phyloP scores from a whole-genome alignment of 1,139 yeast genomes.

The Yamadazyma conglobata region DNA sequence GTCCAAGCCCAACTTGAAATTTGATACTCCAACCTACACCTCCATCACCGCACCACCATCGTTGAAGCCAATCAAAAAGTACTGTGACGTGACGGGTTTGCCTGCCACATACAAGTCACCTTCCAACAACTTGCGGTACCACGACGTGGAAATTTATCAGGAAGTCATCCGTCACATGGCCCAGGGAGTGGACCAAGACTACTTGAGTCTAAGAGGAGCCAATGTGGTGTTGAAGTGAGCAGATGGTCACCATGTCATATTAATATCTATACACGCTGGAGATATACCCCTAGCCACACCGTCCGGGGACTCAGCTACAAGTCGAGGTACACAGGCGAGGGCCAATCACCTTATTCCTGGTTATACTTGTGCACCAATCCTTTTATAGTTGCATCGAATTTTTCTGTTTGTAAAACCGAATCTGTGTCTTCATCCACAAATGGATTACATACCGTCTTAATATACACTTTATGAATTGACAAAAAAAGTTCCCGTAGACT shows the following conservation, averaged over 20 bases:
- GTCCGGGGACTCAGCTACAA: neutral
- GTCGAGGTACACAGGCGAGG: neutral
- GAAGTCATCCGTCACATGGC: slow-evolving; percentile 75
- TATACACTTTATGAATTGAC: slow-evolving; percentile 46
- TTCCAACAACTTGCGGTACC: slow-evolving; percentile 70
- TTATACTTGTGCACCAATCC: slow-evolving; percentile 34
- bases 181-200: slow-evolving; percentile 92
- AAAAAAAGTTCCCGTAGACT: slow-evolving; percentile 32
- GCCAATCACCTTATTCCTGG: too few relatives aligned
- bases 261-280: too few relatives aligned
- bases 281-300: too few relatives aligned
- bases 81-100: slow-evolving; percentile 93
- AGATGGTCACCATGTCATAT: too few relatives aligned
- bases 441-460: slow-evolving; percentile 55
- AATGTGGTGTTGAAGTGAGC: slow-evolving; percentile 66
- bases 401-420: slow-evolving; percentile 26
- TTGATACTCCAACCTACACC: slow-evolving; percentile 55
- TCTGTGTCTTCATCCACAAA: slow-evolving; percentile 35
- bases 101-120: slow-evolving; percentile 77
- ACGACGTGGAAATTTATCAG: slow-evolving; percentile 80
- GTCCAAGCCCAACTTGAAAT: slow-evolving; percentile 34
- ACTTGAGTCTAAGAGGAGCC: slow-evolving; percentile 82
- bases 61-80: slow-evolving; percentile 71
- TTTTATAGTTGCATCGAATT: slow-evolving; percentile 38
- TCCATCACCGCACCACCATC: slow-evolving; percentile 87